phyloP scores from a whole-genome alignment of 2,329 filamentous ascomycete species.

The Pseudomassariella vexata region DNA sequence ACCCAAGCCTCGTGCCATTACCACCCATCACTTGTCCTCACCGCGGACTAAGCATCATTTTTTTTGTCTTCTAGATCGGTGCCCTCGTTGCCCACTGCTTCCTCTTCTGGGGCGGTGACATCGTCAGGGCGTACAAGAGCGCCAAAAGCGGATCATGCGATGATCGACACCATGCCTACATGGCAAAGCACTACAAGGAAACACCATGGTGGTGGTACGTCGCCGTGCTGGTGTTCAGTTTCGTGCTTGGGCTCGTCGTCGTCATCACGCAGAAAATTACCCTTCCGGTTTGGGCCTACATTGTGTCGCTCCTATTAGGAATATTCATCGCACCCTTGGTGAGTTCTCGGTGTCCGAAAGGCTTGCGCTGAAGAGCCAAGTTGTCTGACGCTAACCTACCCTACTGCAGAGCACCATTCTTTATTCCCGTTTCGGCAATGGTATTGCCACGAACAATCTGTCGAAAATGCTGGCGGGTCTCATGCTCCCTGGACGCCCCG shows the following conservation, averaged over 20 bases:
- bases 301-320: constrained; percentile 37
- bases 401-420: constrained; percentile 40
- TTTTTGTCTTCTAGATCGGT: constrained; percentile 41
- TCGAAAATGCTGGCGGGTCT: constrained; percentile 52
- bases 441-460: constrained; percentile 53
- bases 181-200: constrained; percentile 48
- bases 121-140: constrained; percentile 40
- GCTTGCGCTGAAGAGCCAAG: too few relatives aligned
- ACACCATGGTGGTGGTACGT: constrained; percentile 43
- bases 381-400: constrained; percentile 5
- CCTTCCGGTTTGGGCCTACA: constrained; percentile 40
- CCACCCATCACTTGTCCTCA: too few relatives aligned
- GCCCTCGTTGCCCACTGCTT: constrained; percentile 45
- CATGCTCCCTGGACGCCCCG: constrained; percentile 40
- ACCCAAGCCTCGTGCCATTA: background rate
- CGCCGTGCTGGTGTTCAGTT: constrained; percentile 32
- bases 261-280: constrained; percentile 40
- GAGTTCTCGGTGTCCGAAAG: too few relatives aligned
- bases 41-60: too few relatives aligned
- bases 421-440: constrained; percentile 47
- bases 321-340: constrained; percentile 45
- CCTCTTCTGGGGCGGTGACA: constrained; percentile 51
- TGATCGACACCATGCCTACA: constrained; percentile 47
- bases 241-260: constrained; percentile 40
- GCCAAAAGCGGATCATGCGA: constrained; percentile 34